Conservation (phyloP, 768 basidiomycete genomes). For the Mycena crocata region DNA sequence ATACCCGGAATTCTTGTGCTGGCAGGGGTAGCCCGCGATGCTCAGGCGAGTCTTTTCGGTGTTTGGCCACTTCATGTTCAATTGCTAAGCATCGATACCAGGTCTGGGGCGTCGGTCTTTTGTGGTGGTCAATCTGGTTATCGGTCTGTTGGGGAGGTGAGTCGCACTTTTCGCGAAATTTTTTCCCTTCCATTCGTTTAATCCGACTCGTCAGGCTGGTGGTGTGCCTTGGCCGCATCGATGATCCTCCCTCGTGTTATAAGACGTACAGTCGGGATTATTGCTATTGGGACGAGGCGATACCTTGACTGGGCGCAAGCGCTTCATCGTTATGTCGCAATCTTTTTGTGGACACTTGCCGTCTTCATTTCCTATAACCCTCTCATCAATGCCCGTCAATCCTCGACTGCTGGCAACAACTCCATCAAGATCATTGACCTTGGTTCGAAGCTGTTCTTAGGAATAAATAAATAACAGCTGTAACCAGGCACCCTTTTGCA, state of each 20-base stretch:
- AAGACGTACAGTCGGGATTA: slow-evolving; percentile 74
- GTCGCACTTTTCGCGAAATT: not conserved
- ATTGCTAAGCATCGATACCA: slow-evolving; percentile 34
- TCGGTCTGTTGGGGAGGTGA: slow-evolving; percentile 72
- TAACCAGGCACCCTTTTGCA: no score
- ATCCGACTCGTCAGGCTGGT: slow-evolving; percentile 66
- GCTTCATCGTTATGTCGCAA: slow-evolving; percentile 72
- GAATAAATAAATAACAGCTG: no score
- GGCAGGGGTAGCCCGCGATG: slow-evolving; percentile 54
- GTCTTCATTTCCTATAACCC: slow-evolving; percentile 83
- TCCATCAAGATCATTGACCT: slow-evolving; percentile 59
- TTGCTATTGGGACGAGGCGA: slow-evolving; percentile 75
- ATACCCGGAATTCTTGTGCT: slow-evolving; percentile 81
- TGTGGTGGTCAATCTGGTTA: slow-evolving; percentile 91
- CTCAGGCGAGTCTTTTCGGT: slow-evolving; percentile 53
- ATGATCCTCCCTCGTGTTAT: slow-evolving; percentile 64
- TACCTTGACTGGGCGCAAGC: slow-evolving; percentile 86
- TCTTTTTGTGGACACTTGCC: slow-evolving; percentile 73
- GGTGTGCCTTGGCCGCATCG: slow-evolving; percentile 74
- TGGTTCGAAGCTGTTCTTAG: no score
- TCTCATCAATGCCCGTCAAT: slow-evolving; percentile 63
- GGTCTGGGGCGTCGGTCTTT: slow-evolving; percentile 69
- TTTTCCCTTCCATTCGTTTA: not conserved
- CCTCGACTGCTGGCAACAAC: slow-evolving; percentile 41
- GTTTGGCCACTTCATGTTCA: slow-evolving; percentile 5